Base-by-base conservation (phyloP, 495 filamentous ascomycete genomes). In the Opeltia flavorubescens region DNA sequence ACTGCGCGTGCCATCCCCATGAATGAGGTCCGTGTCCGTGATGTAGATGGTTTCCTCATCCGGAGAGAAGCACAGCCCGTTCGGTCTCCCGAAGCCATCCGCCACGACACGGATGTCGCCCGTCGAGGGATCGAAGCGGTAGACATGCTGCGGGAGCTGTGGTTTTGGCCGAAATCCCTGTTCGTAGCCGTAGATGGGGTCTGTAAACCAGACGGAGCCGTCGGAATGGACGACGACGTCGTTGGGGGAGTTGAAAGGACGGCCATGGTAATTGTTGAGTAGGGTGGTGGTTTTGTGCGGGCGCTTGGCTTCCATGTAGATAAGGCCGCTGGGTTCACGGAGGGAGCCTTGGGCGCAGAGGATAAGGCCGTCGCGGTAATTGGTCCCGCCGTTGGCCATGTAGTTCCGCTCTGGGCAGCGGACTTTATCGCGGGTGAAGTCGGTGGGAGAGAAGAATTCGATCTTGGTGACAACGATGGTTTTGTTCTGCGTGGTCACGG, bases 311-410 rank as follows among this genome's bases (percentile, higher is more conserved):
- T 60, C 56, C 55, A 62, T 59, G 48, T 51, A 59, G 46, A 61
- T 74, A 13, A 81, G 57, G 1, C 75, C 76, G 6, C 70, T 70
- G 1, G 67, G 67, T 7, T 65, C 53, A 17, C 56, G 44, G 3
- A 63, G 47, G 4, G 57, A 63, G n/a, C 76, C 75, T 50, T 80
- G 75, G 0, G 69, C 69, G 55, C 75, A 78, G 50, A 69, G 54
- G 13, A 70, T 56, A 26, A 68, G 46, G n/a, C 55, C 54, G 25
- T 62, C 58, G 27, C 52, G 53, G 51, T 69, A 71, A 35, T 72
- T 72, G 13, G 69, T 61, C 12, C 68, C 75, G 5, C 75, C 72
- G 28, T 74, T 72, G 9, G 69, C 75, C 69, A 77, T 74, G 35
- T 70, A 66, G 41, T 77, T 73, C 24, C 55, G 52, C 35, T 58